Base-by-base conservation (phyloP, 176 grass and related monocot species). In the Avena insularis region DNA sequence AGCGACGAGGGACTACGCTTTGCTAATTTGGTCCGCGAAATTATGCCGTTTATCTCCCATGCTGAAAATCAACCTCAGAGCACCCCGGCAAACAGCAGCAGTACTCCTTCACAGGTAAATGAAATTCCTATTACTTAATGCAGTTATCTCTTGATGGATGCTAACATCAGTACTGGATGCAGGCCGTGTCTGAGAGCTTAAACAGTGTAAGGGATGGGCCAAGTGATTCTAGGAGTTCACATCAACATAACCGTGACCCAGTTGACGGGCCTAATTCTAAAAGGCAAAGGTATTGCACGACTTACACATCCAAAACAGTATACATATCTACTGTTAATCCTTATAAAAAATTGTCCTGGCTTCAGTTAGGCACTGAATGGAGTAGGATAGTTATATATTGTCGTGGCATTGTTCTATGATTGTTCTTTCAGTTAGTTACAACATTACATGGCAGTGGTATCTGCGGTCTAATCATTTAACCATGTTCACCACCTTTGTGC, bases 21-120 rank as follows among this genome's bases (percentile, higher is more conserved):
- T 68, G 90, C 97, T 79, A 90, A 86, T 66, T 90, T 96, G 59
- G 87, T 99, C 54, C 83, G 83, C 19, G 86, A 99, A 72, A 87
- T 99, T 87, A 93, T 99, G 93, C 97, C 97, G 71, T 91, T 91
- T 80, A 91, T 99, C 79, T 89, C 92, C 92, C 85, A 92, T 75
- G 75, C 15, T 82, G 90, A 71, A 62, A 82, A 85, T 78, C 87
- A 88, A 57, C 45, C 73, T 71, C 83, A 80, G 80, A 86, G 79
- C 86, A 87, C 51, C 64, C 68, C 88, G 43, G 23, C 49, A 83
- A 84, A 83, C 7, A 68, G 64, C 79, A 72, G 31, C 69, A 87
- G 57, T 38, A 78, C 17, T 46, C 81, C 81, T 69, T 21, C 65
- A 46, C 87, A 85, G 91, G 91, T 63, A 90, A 89, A 71, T 75